Percentiles rank a stretch among this genome's conserved stretches.
Conservation (phyloP, 1,284 basidiomycete genomes). For the Baeospora myosura region DNA sequence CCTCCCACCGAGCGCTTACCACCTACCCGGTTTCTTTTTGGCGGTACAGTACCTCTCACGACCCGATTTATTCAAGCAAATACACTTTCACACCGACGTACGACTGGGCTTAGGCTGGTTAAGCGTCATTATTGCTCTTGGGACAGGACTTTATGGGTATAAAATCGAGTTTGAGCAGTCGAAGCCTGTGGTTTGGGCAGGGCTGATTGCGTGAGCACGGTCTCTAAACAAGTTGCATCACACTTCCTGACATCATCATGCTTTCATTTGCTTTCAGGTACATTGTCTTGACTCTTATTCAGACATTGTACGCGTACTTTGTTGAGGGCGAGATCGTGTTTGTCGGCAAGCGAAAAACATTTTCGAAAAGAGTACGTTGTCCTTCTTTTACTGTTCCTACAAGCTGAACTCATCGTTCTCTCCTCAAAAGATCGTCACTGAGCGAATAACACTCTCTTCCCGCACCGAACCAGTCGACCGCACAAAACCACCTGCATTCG, state of each 20-base stretch:
- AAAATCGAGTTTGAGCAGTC: constrained; percentile 81
- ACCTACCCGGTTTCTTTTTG: background rate
- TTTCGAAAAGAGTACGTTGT: constrained; percentile 67
- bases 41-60: constrained; percentile 75
- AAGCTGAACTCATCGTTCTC: background rate
- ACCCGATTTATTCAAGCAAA: constrained; percentile 78
- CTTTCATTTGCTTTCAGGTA: constrained; percentile 42
- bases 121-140: constrained; percentile 71
- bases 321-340: constrained; percentile 77
- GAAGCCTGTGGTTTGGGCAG: constrained; percentile 73
- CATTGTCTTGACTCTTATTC: constrained; percentile 57
- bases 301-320: constrained; percentile 74
- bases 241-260: background rate
- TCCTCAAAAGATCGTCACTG: constrained; percentile 64
- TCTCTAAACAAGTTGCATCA: too few relatives aligned
- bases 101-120: constrained; percentile 79
- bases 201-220: constrained; percentile 58
- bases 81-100: constrained; percentile 79
- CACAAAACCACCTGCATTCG: constrained; percentile 50
- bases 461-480: constrained; percentile 43
- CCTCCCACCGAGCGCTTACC: constrained; percentile 5
- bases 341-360: constrained; percentile 76
- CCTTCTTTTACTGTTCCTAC: constrained; percentile 4
- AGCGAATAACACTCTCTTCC: constrained; percentile 69
- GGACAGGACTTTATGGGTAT: constrained; percentile 79